Evolutionary conservation across 345 rosid genomes (phyloP).

Genomic region (Sonneratia caseolaris): DNA sequence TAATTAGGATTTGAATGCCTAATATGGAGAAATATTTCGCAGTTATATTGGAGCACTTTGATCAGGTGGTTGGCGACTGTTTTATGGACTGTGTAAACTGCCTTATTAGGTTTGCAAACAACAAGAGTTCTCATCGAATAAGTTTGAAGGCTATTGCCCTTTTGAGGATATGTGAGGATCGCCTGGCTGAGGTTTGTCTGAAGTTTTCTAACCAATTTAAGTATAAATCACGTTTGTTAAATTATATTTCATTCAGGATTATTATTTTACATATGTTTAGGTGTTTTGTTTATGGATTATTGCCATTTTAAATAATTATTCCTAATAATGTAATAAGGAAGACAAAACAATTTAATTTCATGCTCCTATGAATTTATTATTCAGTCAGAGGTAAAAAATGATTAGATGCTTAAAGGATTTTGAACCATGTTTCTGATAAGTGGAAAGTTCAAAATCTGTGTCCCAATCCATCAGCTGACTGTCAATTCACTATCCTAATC

Average conservation of each 20-base stretch:
- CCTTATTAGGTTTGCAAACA: constrained; percentile 94
- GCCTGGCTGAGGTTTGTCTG: constrained; percentile 82
- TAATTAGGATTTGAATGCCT: not conserved
- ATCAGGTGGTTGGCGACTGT: constrained; percentile 96
- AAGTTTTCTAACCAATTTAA: not conserved
- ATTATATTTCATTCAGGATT: not conserved
- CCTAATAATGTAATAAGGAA: not conserved
- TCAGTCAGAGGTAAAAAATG: not conserved
- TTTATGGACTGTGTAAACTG: constrained; percentile 99
- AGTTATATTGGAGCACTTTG: constrained; percentile 98
- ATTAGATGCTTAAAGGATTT: not conserved
- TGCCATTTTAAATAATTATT: not conserved
- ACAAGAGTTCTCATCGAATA: constrained; percentile 80
- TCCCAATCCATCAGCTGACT: not conserved
- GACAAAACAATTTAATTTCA: not conserved
- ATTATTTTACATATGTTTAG: not conserved
- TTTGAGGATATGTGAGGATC: constrained; percentile 97
- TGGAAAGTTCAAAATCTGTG: not conserved
- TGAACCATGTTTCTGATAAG: not conserved
- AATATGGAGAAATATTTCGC: constrained; percentile 22
- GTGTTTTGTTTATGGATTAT: not conserved
- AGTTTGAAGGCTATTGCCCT: constrained; percentile 99
- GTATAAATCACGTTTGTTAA: not conserved
- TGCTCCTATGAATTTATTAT: not conserved
- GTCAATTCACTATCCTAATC: constrained; percentile 1